Percentiles rank a stretch among this genome's conserved stretches.
These are phyloP conservation scores for Thozetella sp. DNA, from an alignment of 495 filamentous ascomycete species.

Conservation along the genomic window DNA sequence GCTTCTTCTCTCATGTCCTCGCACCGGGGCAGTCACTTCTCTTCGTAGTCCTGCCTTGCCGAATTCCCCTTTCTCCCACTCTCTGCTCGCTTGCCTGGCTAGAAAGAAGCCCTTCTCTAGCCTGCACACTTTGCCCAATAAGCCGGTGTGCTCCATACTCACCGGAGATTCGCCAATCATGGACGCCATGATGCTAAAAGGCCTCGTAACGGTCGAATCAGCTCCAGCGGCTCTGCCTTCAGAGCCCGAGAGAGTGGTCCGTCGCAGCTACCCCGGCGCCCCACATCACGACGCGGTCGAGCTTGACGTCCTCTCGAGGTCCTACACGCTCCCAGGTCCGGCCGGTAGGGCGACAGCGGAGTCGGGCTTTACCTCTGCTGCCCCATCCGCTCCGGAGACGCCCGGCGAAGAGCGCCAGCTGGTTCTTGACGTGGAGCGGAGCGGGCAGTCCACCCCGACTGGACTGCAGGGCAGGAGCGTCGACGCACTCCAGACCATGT, in stretches of 20 bases:
- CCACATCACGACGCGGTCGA: slow-evolving; percentile 30
- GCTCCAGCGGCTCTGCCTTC: slow-evolving; percentile 7
- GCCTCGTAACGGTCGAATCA: not conserved
- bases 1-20: no score
- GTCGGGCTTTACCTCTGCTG: slow-evolving; percentile 17
- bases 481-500: slow-evolving; percentile 26
- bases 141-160: not conserved
- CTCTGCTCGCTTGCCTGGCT: no score
- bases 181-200: not conserved
- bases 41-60: no score
- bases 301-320: slow-evolving; percentile 23
- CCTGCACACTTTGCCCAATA: no score
- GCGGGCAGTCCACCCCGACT: not conserved
- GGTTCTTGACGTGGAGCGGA: not conserved
- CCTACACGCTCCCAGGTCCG: slow-evolving; percentile 5
- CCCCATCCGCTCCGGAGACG: slow-evolving; percentile 33
- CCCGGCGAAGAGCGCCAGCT: not conserved
- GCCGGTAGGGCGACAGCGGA: slow-evolving; percentile 19
- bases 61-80: no score
- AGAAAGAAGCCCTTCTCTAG: no score
- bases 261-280: slow-evolving; percentile 38
- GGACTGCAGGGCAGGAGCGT: not conserved
- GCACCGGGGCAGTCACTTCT: no score
- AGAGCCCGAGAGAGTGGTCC: slow-evolving; percentile 33
- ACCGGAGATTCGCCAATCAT: not conserved